A percentile compares a stretch with the other conserved stretches of the same genome.
Evolutionary conservation across 2,329 filamentous ascomycete genomes (phyloP).

Genomic region (Leptosphaerulina australis): DNA sequence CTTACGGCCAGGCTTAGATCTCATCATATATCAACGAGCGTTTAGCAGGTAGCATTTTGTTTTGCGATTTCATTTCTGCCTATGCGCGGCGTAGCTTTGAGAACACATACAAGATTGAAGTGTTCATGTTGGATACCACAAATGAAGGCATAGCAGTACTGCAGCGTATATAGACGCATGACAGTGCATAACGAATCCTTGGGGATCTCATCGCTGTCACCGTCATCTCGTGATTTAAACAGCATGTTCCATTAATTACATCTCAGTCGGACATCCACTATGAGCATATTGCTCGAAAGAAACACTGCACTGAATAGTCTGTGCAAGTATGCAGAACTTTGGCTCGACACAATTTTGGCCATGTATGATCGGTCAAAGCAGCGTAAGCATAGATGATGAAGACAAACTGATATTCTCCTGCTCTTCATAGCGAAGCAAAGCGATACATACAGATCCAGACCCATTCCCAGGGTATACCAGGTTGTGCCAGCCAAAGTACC

Average conservation of each 20-base stretch:
- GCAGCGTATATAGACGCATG: background rate
- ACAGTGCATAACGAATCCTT: background rate
- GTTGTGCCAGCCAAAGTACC: conserved; percentile 2
- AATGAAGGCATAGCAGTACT: background rate
- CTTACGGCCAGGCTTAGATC: background rate
- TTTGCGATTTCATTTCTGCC: no score
- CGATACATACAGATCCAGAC: background rate
- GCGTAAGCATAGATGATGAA: background rate
- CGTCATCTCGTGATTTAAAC: no score
- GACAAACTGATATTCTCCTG: background rate
- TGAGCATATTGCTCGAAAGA: no score
- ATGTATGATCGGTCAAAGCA: no score
- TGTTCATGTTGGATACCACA: conserved; percentile 9
- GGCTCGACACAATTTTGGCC: no score
- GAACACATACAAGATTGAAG: background rate
- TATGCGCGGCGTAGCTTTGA: no score
- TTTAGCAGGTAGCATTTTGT: conserved; percentile 5
- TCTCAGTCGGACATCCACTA: no score
- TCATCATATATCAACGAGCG: background rate
- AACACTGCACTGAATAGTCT: no score
- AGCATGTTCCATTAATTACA: no score
- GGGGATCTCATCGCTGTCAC: no score
- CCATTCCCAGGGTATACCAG: conserved; percentile 14
- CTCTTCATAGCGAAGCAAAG: background rate
- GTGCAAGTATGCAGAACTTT: no score